Evolutionary conservation across 441 rosid genomes (phyloP), one percentile per base, ranked within the genome.

Genomic region (Mallotus repandus): DNA sequence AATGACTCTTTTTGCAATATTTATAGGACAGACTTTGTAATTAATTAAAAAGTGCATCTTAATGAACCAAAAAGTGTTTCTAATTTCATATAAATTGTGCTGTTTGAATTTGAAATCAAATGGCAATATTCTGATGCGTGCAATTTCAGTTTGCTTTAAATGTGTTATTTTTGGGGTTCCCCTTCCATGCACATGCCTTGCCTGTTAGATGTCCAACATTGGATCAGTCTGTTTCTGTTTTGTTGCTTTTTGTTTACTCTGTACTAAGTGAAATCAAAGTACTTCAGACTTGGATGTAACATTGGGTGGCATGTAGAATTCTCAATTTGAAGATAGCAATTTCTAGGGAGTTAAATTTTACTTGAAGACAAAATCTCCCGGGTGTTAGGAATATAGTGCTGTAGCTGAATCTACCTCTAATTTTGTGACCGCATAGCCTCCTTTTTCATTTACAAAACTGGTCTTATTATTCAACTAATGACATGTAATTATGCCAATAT

Each of bases 1-100:
- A 52, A 52, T 41, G 35, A 11, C 8, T 56, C 41, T 25, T 75
- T 49, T 66, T 78, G 45, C 32, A 5, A 49, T 72, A 41, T 29
- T 61, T 43, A 13, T 56, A n/a, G 15, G 7, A 12, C 19, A 32
- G 29, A 45, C 41, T 35, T 16, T 29, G 19, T 58, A 13, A 56
- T 56, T 46, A 58, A 38, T 58, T 25, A 58, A 49, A 25, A 14
- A 16, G 52, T 29, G 16, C 59, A 60, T 69, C 25, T 4, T 3
- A 22, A 49, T 18, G 32, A 16, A 29, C 46, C 52, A 21, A 29
- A 60, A 66, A 52, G 57, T 18, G 7, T 52, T 66, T 74, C 21
- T 41, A 66, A 67, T 38, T 49, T 67, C 66, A 61, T 49, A 19
- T 58, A 29, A 61, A 9, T 71, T 29, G 38, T 43, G 43, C 49